Evolutionary conservation across 805 yeast genomes (phyloP), one percentile per base, ranked within the genome.

Genomic region (Teunomyces pallodes): DNA sequence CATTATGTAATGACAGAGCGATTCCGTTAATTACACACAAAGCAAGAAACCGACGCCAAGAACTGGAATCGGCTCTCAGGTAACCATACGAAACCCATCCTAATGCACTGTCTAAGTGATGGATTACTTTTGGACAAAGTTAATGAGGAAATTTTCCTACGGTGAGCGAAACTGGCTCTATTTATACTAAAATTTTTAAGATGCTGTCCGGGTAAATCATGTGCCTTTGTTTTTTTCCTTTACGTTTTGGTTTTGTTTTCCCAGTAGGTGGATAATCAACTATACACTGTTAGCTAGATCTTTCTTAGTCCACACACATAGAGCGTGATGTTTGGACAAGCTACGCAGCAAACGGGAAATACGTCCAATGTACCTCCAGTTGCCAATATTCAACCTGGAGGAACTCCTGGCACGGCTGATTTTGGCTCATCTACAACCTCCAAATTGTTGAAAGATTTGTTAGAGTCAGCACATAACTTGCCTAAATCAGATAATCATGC

Each of bases 381-480:
- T 12, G 13, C 41, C 7, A 38, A 24, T 10, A n/a, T 26, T 4
- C 27, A 42, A 20, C 36, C 14, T 16, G 24, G 40, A n/a, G n/a
- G 8, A 13, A 33, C 46, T 20, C 12, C 36, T 13, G 40, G 24
- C 31, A 47, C 46, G 30, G 45, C 56, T 17, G 32, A 43, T 24
- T 36, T 44, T 16, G 28, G 36, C 28, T 31, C 50, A 12, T 38
- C 52, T 35, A 50, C 42, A 36, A 31, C 51, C 10, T 56, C 62
- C 12, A 62, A 60, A 47, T 49, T 70, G 46, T 72, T 90, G 54
- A 82, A 82, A 51, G 96, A 90, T 59, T 75, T 90, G 46, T 65
- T 90, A 45, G 96, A 87, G 60, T 78, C 91, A 1, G 84, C 96
- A 0, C 77, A 80, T 51, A 86, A 86, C 58, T 72, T 91, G 49